These are phyloP conservation scores for Capniomyces stellatus DNA, from an alignment of 371 early-diverging fungal genomes.

Conservation along the genomic window DNA sequence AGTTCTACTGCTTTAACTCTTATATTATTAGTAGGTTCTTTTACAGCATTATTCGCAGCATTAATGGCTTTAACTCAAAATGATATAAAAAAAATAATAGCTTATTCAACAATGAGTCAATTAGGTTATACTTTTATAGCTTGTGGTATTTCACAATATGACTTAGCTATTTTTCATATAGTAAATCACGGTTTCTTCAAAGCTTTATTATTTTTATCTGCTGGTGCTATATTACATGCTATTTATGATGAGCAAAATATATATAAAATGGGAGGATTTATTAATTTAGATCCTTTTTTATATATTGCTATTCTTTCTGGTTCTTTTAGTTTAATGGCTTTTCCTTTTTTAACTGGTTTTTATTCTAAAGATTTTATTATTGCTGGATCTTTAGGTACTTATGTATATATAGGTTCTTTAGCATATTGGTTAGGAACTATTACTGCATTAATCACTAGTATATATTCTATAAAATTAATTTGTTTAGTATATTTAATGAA, in stretches of 20 bases:
- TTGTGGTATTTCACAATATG: conserved; percentile 43
- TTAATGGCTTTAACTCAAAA: conserved; percentile 39
- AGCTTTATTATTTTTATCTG: conserved; percentile 25
- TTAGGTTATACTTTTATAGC: conserved; percentile 44
- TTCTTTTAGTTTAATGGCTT: conserved; percentile 48
- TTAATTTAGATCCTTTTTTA: conserved; percentile 28
- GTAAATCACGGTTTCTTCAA: conserved; percentile 40
- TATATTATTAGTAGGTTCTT: conserved; percentile 36
- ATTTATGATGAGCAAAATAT: conserved; percentile 28
- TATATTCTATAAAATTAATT: conserved; percentile 39
- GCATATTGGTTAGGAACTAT: conserved; percentile 43
- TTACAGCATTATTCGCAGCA: conserved; percentile 46
- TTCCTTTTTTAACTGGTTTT: conserved; percentile 42
- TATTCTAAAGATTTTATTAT: conserved; percentile 41
- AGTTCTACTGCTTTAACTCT: conserved; percentile 38
- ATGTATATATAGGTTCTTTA: conserved; percentile 29
- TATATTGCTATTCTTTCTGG: conserved; percentile 35
- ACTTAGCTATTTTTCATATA: conserved; percentile 37
- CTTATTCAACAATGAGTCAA: conserved; percentile 44
- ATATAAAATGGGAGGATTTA: conserved; percentile 27
- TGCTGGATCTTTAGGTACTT: conserved; percentile 28
- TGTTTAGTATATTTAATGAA: conserved; percentile 32
- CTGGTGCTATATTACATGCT: conserved; percentile 19
- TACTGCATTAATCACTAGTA: conserved; percentile 37
- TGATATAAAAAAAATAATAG: conserved; percentile 44